phyloP scores from a whole-genome alignment of 139 green algal species.

The Ettlia oleoabundans region DNA sequence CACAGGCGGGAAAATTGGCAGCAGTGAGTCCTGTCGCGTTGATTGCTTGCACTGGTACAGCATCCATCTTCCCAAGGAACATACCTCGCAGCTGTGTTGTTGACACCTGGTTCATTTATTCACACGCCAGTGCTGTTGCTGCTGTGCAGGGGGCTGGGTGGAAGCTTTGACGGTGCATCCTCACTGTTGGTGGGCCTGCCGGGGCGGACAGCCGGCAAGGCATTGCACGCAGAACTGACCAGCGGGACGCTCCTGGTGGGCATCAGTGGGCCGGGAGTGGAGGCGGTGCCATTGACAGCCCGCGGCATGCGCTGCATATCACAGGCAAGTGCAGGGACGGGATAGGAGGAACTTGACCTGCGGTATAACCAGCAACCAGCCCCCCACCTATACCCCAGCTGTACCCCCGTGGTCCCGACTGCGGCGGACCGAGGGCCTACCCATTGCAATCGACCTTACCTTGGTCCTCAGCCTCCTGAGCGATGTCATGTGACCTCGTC shows the following conservation, averaged over 20 bases:
- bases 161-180: background rate
- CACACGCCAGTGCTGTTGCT: too few relatives aligned
- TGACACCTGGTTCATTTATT: too few relatives aligned
- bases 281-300: background rate
- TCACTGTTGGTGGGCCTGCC: constrained; percentile 24
- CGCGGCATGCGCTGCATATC: constrained; percentile 40
- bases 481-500: too few relatives aligned
- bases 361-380: too few relatives aligned
- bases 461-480: too few relatives aligned
- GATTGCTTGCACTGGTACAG: too few relatives aligned
- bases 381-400: too few relatives aligned
- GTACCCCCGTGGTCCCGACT: too few relatives aligned
- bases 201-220: background rate
- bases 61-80: too few relatives aligned
- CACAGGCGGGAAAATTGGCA: background rate
- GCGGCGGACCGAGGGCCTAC: too few relatives aligned
- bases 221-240: background rate
- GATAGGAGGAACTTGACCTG: background rate
- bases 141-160: constrained; percentile 31
- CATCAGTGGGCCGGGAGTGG: constrained; percentile 13
- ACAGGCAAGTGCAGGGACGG: background rate
- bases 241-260: constrained; percentile 10
- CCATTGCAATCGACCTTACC: too few relatives aligned
- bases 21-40: too few relatives aligned
- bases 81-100: background rate